Conservation (phyloP, 2,329 filamentous ascomycete species). For the Epicoccum nigrum region DNA sequence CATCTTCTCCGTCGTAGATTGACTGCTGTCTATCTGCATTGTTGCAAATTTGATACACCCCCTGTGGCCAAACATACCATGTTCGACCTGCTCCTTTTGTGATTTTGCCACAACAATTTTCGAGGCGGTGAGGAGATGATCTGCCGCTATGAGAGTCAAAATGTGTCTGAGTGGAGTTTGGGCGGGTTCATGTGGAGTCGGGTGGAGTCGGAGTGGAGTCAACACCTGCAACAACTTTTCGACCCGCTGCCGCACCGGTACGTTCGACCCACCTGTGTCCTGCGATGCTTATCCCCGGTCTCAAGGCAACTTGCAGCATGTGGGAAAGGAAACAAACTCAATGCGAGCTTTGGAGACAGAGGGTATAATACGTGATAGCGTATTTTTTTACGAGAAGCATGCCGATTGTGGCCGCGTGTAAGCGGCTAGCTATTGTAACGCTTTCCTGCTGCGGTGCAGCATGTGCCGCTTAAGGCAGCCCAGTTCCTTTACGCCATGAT, state of each 20-base stretch:
- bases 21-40: neutral
- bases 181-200: conserved; percentile 7
- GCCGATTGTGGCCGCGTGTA: conserved; percentile 9
- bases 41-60: neutral
- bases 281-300: conserved; percentile 5
- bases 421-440: conserved; percentile 13
- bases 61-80: neutral
- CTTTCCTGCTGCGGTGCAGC: conserved; percentile 18
- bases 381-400: neutral
- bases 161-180: conserved; percentile 5
- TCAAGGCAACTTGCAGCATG: neutral
- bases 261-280: conserved; percentile 6
- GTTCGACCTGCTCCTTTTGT: conserved; percentile 8
- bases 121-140: conserved; percentile 13
- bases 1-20: no score
- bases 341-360: neutral
- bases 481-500: conserved; percentile 17
- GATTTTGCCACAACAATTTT: conserved; percentile 17
- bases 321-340: no score
- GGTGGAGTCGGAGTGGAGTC: conserved; percentile 12
- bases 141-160: conserved; percentile 11
- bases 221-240: conserved; percentile 14
- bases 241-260: conserved; percentile 19
- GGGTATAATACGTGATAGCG: neutral
- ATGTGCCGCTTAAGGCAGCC: conserved; percentile 11